phyloP scores from a whole-genome alignment of 2,329 filamentous ascomycete species.

The Trichoderma semiorbis region DNA sequence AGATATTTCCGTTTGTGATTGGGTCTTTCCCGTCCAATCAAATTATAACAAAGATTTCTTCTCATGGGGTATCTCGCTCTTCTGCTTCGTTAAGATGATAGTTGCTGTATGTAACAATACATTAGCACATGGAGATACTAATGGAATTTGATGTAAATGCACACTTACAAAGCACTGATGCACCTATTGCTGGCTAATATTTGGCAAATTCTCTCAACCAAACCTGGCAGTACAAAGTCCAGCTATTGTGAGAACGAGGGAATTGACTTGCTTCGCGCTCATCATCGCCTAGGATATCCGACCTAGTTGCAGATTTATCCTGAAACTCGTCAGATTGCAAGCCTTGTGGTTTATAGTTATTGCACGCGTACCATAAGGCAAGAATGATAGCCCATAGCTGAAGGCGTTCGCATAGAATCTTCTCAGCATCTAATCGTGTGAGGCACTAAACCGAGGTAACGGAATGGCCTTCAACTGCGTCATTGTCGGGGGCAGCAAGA shows the following conservation, averaged over 20 bases:
- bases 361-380: background rate
- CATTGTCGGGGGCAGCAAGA: background rate
- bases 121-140: background rate
- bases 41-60: slow-evolving; percentile 23
- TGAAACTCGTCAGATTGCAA: too few species aligned
- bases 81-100: slow-evolving; percentile 30
- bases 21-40: slow-evolving; percentile 26
- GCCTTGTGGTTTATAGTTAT: background rate
- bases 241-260: slow-evolving; percentile 32
- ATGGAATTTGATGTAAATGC: background rate
- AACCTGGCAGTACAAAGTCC: slow-evolving; percentile 34
- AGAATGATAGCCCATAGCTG: background rate
- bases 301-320: too few species aligned
- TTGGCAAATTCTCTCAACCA: slow-evolving; percentile 26
- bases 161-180: slow-evolving; percentile 32
- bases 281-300: too few species aligned
- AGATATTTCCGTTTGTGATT: slow-evolving; percentile 29
- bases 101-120: slow-evolving; percentile 23
- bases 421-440: background rate
- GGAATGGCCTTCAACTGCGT: background rate
- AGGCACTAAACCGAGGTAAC: background rate
- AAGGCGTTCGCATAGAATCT: background rate
- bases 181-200: slow-evolving; percentile 26
- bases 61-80: slow-evolving; percentile 25
- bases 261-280: slow-evolving; percentile 19